Evolutionary conservation across 2,329 filamentous ascomycete genomes (phyloP), one percentile per base, ranked within the genome.

Genomic region (Amphichorda felina): DNA sequence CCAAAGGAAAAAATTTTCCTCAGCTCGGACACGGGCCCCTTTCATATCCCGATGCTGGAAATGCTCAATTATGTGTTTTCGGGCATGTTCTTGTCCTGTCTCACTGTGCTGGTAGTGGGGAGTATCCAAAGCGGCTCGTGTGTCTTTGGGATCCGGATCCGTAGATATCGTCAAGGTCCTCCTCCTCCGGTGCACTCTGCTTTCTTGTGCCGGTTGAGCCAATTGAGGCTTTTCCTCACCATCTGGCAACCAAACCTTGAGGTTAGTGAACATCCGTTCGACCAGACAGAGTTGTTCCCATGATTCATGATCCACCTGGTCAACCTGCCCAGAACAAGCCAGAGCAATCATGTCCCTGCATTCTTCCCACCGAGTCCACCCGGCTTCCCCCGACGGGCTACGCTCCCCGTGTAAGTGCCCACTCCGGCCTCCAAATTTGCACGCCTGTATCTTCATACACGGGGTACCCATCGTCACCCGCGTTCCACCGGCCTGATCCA

Each of bases 331-430:
- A 17, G 9, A 26, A 15, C 19, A n/a, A 26, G 16, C 15, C 14
- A 27, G 31, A 19, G 37, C 37, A 38, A 38, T 38, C 37, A 35
- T 13, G 26, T 14, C 31, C 17, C 31, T 17, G 36, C 25, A 38
- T 34, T 34, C 26, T 26, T 31, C 32, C 29, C n/a, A 11, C n/a
- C 24, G 11, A 16, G 19, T 14, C 38, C 38, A 36, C 38, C 38
- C 38, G 38, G 24, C 38, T 39, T 39, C 34, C 38, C 34, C 38
- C 38, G 38, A 39, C n/a, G 19, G 34, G 34, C 30, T 36, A 33
- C 27, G 8, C 25, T 11, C 17, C 10, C 18, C 18, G 34, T 30
- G 32, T 28, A 13, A 33, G 34, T 29, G 33, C 19, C 28, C 34
- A 31, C 33, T 13, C 26, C n/a, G 7, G 22, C 9, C 4, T n/a